These are phyloP conservation scores for Cordyceps javanica DNA, from an alignment of 2,329 filamentous ascomycete genomes.

Conservation along the genomic window DNA sequence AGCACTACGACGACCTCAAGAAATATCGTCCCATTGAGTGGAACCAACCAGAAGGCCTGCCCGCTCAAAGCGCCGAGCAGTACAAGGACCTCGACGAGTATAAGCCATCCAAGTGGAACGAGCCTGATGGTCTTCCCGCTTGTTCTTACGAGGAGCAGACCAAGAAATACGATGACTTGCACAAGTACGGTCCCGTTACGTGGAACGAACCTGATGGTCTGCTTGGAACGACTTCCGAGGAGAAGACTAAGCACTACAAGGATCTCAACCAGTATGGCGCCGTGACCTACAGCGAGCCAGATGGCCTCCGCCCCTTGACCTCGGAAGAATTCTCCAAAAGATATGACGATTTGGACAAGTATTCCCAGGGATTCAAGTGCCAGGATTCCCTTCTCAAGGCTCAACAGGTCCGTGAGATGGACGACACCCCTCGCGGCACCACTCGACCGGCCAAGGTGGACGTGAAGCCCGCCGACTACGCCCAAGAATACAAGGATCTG, in stretches of 20 bases:
- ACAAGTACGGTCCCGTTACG: slow-evolving; percentile 21
- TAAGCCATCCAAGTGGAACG: slow-evolving; percentile 23
- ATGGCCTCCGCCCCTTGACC: slow-evolving; percentile 24
- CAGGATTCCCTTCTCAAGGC: slow-evolving; percentile 25
- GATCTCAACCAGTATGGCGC: slow-evolving; percentile 29
- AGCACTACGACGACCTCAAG: slow-evolving; percentile 23
- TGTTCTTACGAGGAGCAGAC: slow-evolving; percentile 21
- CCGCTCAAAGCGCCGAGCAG: slow-evolving; percentile 14
- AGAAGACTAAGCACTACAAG: slow-evolving; percentile 30
- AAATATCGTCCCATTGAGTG: slow-evolving; percentile 22
- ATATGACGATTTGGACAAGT: slow-evolving; percentile 37
- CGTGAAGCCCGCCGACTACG: slow-evolving; percentile 20
- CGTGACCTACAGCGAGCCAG: slow-evolving; percentile 25
- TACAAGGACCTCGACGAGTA: slow-evolving; percentile 26
- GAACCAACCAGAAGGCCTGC: slow-evolving; percentile 17
- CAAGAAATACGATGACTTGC: slow-evolving; percentile 29
- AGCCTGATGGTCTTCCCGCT: slow-evolving; percentile 19
- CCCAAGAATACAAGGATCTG: slow-evolving; percentile 36
- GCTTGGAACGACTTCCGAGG: slow-evolving; percentile 22
- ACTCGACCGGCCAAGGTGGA: slow-evolving; percentile 32
- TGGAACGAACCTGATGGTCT: slow-evolving; percentile 25
- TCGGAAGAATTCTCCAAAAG: slow-evolving; percentile 29
- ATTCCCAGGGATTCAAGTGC: slow-evolving; percentile 29
- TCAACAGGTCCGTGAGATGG: slow-evolving; percentile 23
- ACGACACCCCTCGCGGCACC: slow-evolving; percentile 28